Evolutionary conservation across 2,329 filamentous ascomycete genomes (phyloP).

Genomic region (Aspergillus melleus): DNA sequence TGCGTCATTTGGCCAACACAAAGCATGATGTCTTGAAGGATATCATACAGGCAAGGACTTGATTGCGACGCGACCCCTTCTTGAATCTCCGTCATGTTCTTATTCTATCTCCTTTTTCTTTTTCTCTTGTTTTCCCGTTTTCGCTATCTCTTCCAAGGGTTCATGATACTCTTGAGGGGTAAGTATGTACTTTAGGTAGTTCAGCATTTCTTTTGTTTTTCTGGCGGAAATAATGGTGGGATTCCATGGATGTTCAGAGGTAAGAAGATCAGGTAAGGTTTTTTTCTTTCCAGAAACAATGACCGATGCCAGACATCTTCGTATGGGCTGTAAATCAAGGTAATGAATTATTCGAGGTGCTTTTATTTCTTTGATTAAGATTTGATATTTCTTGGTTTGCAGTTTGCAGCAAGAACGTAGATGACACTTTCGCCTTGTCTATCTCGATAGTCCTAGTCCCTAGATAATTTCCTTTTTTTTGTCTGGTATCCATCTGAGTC

Average conservation of each 20-base stretch:
- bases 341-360: slow-evolving; percentile 11
- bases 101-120: slow-evolving; percentile 28
- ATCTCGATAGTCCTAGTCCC: no score
- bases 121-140: slow-evolving; percentile 17
- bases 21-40: not conserved
- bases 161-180: slow-evolving; percentile 29
- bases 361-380: slow-evolving; percentile 2
- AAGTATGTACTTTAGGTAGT: slow-evolving; percentile 48
- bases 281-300: slow-evolving; percentile 24
- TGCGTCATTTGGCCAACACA: slow-evolving; percentile 1
- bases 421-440: no score
- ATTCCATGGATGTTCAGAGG: slow-evolving; percentile 28
- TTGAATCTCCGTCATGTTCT: slow-evolving; percentile 10
- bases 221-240: slow-evolving; percentile 18
- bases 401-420: not conserved
- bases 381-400: not conserved
- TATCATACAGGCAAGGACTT: not conserved
- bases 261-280: slow-evolving; percentile 49
- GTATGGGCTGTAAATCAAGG: slow-evolving; percentile 20
- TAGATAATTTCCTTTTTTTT: slow-evolving; percentile 17
- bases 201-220: slow-evolving; percentile 21
- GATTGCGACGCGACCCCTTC: not conserved
- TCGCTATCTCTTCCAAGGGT: slow-evolving; percentile 25
- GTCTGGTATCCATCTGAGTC: slow-evolving; percentile 28
- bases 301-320: slow-evolving; percentile 26